phyloP scores from a whole-genome alignment of 2,329 filamentous ascomycete genomes.

The Lasiodiplodia gonubiensis region DNA sequence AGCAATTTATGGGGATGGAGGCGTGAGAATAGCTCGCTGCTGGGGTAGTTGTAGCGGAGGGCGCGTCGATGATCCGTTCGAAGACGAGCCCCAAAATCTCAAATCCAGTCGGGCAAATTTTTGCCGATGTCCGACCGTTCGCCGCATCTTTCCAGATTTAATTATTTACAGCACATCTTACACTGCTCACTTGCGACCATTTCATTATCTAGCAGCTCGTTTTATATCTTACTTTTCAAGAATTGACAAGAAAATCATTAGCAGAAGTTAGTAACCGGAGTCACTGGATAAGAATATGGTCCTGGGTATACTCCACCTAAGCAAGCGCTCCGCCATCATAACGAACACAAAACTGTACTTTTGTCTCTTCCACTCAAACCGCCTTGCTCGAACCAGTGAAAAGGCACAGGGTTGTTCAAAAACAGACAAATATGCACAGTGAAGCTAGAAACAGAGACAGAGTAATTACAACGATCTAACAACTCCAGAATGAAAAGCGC shows the following conservation, averaged over 20 bases:
- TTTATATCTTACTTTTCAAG: no score
- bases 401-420: background rate
- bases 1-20: background rate
- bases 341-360: background rate
- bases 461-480: constrained; percentile 12
- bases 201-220: no score
- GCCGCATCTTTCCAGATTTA: background rate
- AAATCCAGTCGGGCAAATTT: constrained; percentile 13
- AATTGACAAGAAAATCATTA: background rate
- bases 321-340: background rate
- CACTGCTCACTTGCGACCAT: no score
- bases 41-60: background rate
- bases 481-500: constrained; percentile 10
- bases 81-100: constrained; percentile 15
- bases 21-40: background rate
- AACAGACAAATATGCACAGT: background rate
- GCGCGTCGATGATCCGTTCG: background rate
- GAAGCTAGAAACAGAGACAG: background rate
- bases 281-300: background rate
- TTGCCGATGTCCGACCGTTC: constrained; percentile 3
- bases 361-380: background rate
- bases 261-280: background rate
- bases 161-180: no score
- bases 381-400: background rate
- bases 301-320: background rate